phyloP scores from a whole-genome alignment of 1,284 basidiomycete species.

The Gymnopus androsaceus region DNA sequence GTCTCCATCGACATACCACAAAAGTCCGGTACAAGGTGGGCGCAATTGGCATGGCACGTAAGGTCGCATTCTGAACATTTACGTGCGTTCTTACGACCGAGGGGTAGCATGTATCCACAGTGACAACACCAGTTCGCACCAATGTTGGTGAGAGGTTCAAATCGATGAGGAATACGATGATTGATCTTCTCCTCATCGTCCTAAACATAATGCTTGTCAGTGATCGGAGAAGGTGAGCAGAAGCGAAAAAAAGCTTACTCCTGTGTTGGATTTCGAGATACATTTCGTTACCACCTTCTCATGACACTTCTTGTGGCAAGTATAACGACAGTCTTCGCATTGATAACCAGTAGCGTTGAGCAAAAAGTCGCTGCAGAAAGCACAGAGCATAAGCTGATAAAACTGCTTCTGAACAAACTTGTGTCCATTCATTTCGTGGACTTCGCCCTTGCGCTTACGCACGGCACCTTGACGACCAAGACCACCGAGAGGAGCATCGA shows the following conservation, averaged over 20 bases:
- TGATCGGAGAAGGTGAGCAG: background rate
- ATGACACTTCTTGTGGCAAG: conserved; percentile 98
- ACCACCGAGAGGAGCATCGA: conserved; percentile 82
- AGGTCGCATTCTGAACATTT: conserved; percentile 96
- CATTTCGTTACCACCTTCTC: conserved; percentile 99
- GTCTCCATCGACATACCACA: conserved; percentile 99
- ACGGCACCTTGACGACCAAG: conserved; percentile 98
- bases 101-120: conserved; percentile 96
- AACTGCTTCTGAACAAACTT: conserved; percentile 98
- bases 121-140: conserved; percentile 99
- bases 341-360: conserved; percentile 97
- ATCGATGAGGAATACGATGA: conserved; percentile 98
- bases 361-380: conserved; percentile 96
- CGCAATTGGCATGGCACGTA: conserved; percentile 97
- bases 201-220: conserved; percentile 41
- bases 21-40: conserved; percentile 98
- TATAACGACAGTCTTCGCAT: conserved; percentile 99
- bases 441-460: conserved; percentile 96
- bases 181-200: conserved; percentile 99
- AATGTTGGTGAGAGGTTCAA: conserved; percentile 96
- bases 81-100: conserved; percentile 95
- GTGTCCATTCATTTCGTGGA: conserved; percentile 99
- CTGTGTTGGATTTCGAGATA: conserved; percentile 95
- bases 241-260: conserved; percentile 56
- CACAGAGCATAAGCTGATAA: conserved; percentile 98